phyloP scores from a whole-genome alignment of 371 early-diverging fungal genomes.

The Mortierella sp. region DNA sequence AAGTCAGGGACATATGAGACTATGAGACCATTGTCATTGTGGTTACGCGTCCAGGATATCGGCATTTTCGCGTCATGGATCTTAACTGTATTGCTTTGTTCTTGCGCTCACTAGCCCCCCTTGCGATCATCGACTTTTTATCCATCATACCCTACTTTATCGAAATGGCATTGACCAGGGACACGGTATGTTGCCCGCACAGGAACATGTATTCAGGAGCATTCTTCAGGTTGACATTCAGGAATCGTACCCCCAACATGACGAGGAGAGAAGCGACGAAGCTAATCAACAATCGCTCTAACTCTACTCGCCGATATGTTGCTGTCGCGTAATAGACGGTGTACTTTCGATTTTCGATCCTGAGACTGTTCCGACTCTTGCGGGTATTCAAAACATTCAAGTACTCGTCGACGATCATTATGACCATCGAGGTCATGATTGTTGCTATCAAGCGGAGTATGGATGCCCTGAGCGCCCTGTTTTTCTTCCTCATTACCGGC shows the following conservation, averaged over 20 bases:
- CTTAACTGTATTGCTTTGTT: background rate
- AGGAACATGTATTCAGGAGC: background rate
- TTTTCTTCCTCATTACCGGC: constrained; percentile 83
- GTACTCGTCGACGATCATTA: constrained; percentile 77
- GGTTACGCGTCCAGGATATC: no score
- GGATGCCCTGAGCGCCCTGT: constrained; percentile 85
- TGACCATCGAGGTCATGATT: constrained; percentile 92
- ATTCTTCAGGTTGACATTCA: background rate
- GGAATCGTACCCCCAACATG: background rate
- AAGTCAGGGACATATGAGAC: constrained; percentile 7
- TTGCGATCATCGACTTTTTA: constrained; percentile 84
- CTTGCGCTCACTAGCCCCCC: constrained; percentile 64
- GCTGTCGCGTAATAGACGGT: constrained; percentile 64
- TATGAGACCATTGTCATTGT: background rate
- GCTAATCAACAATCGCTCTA: background rate
- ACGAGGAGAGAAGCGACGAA: background rate
- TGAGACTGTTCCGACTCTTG: constrained; percentile 84
- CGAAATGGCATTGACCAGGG: constrained; percentile 76
- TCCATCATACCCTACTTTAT: constrained; percentile 88
- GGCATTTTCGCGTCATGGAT: background rate
- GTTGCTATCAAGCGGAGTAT: constrained; percentile 84
- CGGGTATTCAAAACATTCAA: constrained; percentile 89
- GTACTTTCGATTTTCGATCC: constrained; percentile 88
- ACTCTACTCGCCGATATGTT: background rate
- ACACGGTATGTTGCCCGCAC: constrained; percentile 68